Conservation (phyloP, 2,329 filamentous ascomycete species). For the Pseudomassariella vexata region DNA sequence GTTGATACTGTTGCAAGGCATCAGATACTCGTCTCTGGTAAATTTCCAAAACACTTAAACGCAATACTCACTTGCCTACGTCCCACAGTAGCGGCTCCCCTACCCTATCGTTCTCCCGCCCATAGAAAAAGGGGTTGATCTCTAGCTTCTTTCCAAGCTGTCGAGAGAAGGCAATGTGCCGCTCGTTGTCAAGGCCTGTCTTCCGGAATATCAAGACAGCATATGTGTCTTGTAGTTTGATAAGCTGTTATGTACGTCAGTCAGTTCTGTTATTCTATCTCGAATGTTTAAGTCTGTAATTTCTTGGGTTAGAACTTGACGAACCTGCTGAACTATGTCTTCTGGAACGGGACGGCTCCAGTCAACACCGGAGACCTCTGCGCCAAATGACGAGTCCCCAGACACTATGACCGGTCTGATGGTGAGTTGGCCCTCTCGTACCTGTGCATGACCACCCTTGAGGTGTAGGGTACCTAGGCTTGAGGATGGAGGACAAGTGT, state of each 20-base stretch:
- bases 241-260: slow-evolving; percentile 15
- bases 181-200: slow-evolving; percentile 15
- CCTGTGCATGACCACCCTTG: neutral
- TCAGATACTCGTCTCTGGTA: no score
- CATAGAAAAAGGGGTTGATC: slow-evolving; percentile 18
- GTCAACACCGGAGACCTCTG: slow-evolving; percentile 3
- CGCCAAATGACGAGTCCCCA: neutral
- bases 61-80: slow-evolving; percentile 12
- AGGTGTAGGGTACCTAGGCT: slow-evolving; percentile 1
- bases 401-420: slow-evolving; percentile 1
- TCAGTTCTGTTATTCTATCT: no score
- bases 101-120: slow-evolving; percentile 18
- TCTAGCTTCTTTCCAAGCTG: slow-evolving; percentile 17
- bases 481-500: slow-evolving; percentile 2
- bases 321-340: slow-evolving; percentile 1
- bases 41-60: no score
- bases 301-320: no score
- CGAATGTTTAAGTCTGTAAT: no score
- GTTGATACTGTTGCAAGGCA: slow-evolving; percentile 2
- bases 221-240: slow-evolving; percentile 17
- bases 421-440: neutral
- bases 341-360: slow-evolving; percentile 2
- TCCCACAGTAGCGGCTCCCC: slow-evolving; percentile 17
- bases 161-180: slow-evolving; percentile 17
- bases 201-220: slow-evolving; percentile 16